Evolutionary conservation across 805 yeast species (phyloP).

Genomic region (Spathaspora sp.): DNA sequence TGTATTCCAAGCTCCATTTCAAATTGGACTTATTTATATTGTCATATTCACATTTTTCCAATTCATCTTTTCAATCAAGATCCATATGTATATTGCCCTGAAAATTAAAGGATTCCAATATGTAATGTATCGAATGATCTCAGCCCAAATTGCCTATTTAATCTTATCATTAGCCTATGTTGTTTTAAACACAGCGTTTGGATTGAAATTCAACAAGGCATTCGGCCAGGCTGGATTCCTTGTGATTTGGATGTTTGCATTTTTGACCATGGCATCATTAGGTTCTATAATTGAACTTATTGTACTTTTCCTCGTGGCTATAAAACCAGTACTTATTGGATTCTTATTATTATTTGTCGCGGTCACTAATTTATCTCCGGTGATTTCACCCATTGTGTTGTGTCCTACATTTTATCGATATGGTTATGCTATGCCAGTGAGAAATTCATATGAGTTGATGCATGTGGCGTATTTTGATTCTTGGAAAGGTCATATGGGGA

Average conservation of each 20-base stretch:
- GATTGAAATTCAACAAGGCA: slow-evolving; percentile 14
- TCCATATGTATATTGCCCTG: slow-evolving; percentile 24
- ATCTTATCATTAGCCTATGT: slow-evolving; percentile 25
- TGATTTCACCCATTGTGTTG: slow-evolving; percentile 23
- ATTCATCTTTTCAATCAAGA: slow-evolving; percentile 22
- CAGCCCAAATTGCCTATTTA: slow-evolving; percentile 26
- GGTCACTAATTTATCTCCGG: slow-evolving; percentile 28
- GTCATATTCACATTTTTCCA: slow-evolving; percentile 32
- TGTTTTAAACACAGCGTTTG: slow-evolving; percentile 26
- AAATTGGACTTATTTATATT: slow-evolving; percentile 29
- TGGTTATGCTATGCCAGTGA: slow-evolving; percentile 27
- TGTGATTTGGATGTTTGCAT: slow-evolving; percentile 29
- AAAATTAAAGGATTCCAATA: slow-evolving; percentile 23
- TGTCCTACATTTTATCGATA: slow-evolving; percentile 26
- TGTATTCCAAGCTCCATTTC: slow-evolving; percentile 28
- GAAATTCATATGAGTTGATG: slow-evolving; percentile 24
- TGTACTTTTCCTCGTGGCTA: slow-evolving; percentile 18
- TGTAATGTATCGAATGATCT: slow-evolving; percentile 19
- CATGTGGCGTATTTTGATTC: slow-evolving; percentile 29
- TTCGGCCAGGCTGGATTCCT: slow-evolving; percentile 31
- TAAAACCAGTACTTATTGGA: slow-evolving; percentile 26
- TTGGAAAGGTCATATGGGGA: slow-evolving; percentile 32
- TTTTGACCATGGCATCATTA: slow-evolving; percentile 26
- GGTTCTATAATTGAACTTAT: slow-evolving; percentile 27
- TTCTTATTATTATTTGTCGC: slow-evolving; percentile 23